Evolutionary conservation across 2,329 filamentous ascomycete genomes (phyloP).

Genomic region (Aureobasidium musti): DNA sequence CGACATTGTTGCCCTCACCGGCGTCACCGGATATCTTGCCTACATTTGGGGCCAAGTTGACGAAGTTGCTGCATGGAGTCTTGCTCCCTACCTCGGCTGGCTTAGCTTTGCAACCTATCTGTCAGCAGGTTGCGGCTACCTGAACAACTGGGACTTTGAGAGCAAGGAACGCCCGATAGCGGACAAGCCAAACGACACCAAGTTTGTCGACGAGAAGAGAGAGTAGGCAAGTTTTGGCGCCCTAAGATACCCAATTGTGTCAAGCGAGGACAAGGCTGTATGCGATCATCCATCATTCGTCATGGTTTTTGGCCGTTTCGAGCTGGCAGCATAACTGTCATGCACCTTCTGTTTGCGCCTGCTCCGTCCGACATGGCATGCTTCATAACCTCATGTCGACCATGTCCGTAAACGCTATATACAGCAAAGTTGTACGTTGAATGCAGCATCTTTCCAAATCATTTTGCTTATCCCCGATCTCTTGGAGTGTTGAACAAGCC

Average conservation of each 20-base stretch:
- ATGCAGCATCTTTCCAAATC: conserved; percentile 24
- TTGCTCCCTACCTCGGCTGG: conserved; percentile 85
- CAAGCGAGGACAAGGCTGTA: conserved; percentile 18
- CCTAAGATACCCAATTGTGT: neutral
- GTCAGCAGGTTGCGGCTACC: conserved; percentile 53
- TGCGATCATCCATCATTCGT: conserved; percentile 13
- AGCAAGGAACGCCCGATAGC: conserved; percentile 35
- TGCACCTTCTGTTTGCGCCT: conserved; percentile 22
- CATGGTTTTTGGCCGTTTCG: conserved; percentile 18
- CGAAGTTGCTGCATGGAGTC: conserved; percentile 67
- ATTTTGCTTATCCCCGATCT: conserved; percentile 18
- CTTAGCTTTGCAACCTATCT: conserved; percentile 85
- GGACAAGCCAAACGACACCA: conserved; percentile 15
- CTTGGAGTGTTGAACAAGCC: conserved; percentile 28
- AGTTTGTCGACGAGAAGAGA: conserved; percentile 30
- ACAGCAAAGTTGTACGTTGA: conserved; percentile 13
- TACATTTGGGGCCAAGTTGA: conserved; percentile 78
- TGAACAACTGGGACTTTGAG: conserved; percentile 46
- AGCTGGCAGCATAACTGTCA: conserved; percentile 27
- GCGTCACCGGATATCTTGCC: conserved; percentile 70
- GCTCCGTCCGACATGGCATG: conserved; percentile 20
- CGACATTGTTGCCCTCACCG: conserved; percentile 73
- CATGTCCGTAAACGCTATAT: conserved; percentile 23
- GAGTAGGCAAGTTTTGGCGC: conserved; percentile 28
- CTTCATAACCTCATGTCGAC: neutral